Percentiles rank a stretch among this genome's conserved stretches.
Conservation (phyloP, 2,329 filamentous ascomycete species). For the Colletotrichum cereale region DNA sequence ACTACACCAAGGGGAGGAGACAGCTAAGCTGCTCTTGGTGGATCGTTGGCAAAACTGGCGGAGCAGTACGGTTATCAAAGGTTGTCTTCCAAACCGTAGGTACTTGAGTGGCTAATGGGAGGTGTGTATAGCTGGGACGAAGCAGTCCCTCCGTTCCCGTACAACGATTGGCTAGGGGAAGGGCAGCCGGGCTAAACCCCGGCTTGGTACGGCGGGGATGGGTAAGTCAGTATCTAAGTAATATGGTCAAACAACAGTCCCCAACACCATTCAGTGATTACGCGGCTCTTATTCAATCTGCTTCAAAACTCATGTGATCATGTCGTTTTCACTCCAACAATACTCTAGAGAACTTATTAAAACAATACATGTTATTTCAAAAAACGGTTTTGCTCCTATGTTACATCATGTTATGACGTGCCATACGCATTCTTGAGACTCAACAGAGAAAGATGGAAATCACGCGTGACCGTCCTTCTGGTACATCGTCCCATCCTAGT, state of each 20-base stretch:
- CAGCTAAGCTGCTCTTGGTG: too few relatives aligned
- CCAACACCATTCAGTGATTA: too few relatives aligned
- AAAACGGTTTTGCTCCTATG: accelerated
- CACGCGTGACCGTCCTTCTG: not conserved
- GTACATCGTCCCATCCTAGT: not conserved
- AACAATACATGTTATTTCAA: not conserved
- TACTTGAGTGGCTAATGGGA: too few relatives aligned
- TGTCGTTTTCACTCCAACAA: not conserved
- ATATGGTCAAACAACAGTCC: not conserved
- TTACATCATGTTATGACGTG: not conserved
- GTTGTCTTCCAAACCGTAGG: too few relatives aligned
- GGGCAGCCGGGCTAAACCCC: slow-evolving; percentile 29
- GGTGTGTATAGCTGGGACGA: too few relatives aligned
- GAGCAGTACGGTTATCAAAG: too few relatives aligned
- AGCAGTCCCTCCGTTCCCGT: too few relatives aligned
- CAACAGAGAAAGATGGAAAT: not conserved
- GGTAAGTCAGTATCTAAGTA: not conserved
- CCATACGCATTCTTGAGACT: not conserved
- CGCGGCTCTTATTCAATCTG: not conserved
- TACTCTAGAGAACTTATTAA: not conserved
- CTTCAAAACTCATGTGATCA: too few relatives aligned
- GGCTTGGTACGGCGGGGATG: not conserved
- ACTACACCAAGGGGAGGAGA: slow-evolving; percentile 40
- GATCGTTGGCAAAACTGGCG: too few relatives aligned
- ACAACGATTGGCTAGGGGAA: too few relatives aligned